Conservation (phyloP, 1,139 yeast genomes). For the Suhomyces choctaworum region DNA sequence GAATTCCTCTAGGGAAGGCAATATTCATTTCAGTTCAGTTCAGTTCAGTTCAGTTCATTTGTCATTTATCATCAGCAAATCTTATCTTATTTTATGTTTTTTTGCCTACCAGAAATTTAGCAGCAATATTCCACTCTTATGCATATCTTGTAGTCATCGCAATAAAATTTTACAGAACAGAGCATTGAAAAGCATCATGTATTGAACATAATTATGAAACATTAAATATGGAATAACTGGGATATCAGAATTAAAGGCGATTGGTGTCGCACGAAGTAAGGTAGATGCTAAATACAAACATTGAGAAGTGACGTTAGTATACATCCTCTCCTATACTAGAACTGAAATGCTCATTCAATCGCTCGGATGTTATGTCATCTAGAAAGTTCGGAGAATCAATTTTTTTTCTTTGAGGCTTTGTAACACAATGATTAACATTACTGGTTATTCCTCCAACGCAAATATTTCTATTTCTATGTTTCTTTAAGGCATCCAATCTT, state of each 20-base stretch:
- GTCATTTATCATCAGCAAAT: too few species aligned
- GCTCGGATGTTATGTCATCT: conserved; percentile 23
- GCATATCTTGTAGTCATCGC: neutral
- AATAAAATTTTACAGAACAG: too few species aligned
- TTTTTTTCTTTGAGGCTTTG: conserved; percentile 30
- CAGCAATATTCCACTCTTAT: too few species aligned
- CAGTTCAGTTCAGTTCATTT: too few species aligned
- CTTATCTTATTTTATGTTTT: too few species aligned
- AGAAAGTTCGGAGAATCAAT: conserved; percentile 17
- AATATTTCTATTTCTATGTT: conserved; percentile 77
- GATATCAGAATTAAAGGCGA: conserved; percentile 2
- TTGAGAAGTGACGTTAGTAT: conserved; percentile 1
- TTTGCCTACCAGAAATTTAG: too few species aligned
- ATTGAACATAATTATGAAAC: too few species aligned
- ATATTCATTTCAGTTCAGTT: too few species aligned
- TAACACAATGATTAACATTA: conserved; percentile 23
- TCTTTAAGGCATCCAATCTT: conserved; percentile 81
- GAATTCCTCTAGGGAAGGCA: too few species aligned
- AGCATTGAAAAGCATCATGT: too few species aligned
- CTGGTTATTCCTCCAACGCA: conserved; percentile 66
- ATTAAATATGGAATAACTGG: too few species aligned
- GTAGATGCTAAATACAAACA: neutral
- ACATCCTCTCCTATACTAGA: conserved; percentile 4
- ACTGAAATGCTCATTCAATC: conserved; percentile 22
- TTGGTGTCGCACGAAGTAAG: neutral